phyloP scores from a whole-genome alignment of 331 rosid species.

The Acacia pycnantha region DNA sequence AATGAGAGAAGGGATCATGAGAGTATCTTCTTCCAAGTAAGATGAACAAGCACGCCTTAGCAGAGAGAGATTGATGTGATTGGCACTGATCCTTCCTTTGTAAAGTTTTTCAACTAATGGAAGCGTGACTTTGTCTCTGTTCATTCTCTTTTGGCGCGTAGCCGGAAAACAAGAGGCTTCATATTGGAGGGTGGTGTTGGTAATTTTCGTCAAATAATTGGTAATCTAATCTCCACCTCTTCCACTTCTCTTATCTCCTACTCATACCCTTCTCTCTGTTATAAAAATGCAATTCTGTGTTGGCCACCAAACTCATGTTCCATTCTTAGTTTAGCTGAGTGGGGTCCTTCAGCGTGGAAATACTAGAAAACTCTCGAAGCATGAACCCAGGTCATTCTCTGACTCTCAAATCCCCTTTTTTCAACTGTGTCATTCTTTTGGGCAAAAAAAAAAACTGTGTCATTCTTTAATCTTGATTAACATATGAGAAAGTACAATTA shows the following conservation, averaged over 20 bases:
- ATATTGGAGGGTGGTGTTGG: not conserved
- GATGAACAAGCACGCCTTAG: not conserved
- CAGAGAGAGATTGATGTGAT: not conserved
- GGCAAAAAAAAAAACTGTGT: too few species aligned
- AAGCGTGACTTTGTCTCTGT: not conserved
- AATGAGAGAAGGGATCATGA: too few species aligned
- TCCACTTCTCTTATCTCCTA: not conserved
- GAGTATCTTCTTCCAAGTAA: too few species aligned
- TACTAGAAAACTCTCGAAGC: not conserved
- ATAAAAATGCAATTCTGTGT: not conserved
- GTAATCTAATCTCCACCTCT: constrained; percentile 42
- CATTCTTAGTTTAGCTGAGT: not conserved
- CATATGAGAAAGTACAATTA: constrained; percentile 2
- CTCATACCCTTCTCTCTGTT: not conserved
- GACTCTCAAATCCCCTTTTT: not conserved
- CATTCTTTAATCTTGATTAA: not conserved
- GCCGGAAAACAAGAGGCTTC: constrained; percentile 29
- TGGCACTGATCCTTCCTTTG: not conserved
- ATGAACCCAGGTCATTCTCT: not conserved
- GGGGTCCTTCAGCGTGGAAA: constrained; percentile 2
- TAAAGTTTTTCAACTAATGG: not conserved
- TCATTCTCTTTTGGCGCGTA: constrained; percentile 18
- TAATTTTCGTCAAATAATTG: constrained; percentile 31
- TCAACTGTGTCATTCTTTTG: not conserved
- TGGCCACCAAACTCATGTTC: constrained; percentile 40